Conservation (phyloP, 2,329 filamentous ascomycete genomes). For the Fonsecaea monophora region DNA sequence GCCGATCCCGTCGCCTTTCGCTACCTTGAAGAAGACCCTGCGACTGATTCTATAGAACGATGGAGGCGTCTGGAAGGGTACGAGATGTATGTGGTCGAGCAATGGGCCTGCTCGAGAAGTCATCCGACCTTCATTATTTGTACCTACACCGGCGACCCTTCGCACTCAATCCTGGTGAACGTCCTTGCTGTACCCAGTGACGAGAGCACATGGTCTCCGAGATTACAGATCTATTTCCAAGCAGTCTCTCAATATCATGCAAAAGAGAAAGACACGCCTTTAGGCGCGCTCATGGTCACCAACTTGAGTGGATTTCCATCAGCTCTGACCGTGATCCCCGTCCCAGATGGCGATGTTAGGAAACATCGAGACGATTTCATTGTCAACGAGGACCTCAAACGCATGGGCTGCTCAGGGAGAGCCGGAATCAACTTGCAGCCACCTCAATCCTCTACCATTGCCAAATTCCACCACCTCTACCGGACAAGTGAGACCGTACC, state of each 20-base stretch:
- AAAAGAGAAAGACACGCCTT: constrained; percentile 76
- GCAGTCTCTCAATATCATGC: constrained; percentile 86
- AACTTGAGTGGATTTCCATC: constrained; percentile 93
- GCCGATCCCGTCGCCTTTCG: constrained; percentile 70
- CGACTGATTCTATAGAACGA: constrained; percentile 75
- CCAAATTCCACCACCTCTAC: constrained; percentile 92
- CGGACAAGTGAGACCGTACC: constrained; percentile 82
- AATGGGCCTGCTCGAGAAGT: constrained; percentile 92
- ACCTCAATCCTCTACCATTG: constrained; percentile 80
- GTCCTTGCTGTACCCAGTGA: constrained; percentile 83
- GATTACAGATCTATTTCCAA: constrained; percentile 82
- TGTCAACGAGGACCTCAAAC: constrained; percentile 92
- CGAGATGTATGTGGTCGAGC: constrained; percentile 92
- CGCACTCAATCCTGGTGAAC: constrained; percentile 77
- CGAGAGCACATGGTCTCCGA: constrained; percentile 77
- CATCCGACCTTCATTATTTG: constrained; percentile 91
- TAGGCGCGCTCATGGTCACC: constrained; percentile 90
- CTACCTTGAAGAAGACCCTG: constrained; percentile 85
- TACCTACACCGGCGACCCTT: constrained; percentile 87
- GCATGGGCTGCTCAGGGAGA: constrained; percentile 87
- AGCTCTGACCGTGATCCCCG: constrained; percentile 85
- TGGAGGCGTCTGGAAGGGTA: constrained; percentile 77
- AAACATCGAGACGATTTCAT: constrained; percentile 84
- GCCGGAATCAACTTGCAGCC: constrained; percentile 80
- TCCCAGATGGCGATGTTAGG: constrained; percentile 84